Evolutionary conservation across 1,139 yeast species (phyloP), one percentile per base, ranked within the genome.

Genomic region (Saccharomyces hybrid): DNA sequence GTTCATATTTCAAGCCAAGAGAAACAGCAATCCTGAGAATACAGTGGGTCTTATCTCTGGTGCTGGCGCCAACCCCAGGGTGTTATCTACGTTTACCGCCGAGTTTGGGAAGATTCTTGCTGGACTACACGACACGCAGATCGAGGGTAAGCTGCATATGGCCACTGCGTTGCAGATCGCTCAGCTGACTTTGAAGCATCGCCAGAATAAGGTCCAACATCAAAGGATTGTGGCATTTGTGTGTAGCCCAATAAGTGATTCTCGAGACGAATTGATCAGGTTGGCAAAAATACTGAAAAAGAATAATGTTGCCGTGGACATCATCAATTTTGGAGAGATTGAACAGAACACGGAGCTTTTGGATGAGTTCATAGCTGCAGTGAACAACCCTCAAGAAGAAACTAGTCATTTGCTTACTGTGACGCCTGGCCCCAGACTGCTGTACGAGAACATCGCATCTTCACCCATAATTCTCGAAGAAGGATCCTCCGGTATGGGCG

Each of bases 221-320:
- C 98, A 91, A 73, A 79, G 99, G 62, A 88, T 95, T 59, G 80
- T 93, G 59, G 89, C 83, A 49, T 93, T 95, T 73, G 91, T 90
- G 46, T 97, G 96, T 29, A 82, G 91, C 55, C 98, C 98, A 38
- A 78, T 95, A 51, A 67, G 67, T 27, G 54, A 88, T 58, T 76
- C 80, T 23, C 81, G 81, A 67, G 90, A 86, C 26, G 66, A 64
- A 26, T 77, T 95, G 62, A 88, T 85, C 64, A 87, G 82, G 68
- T 77, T 95, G 69, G 98, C 96, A 48, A 90, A 89, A 74, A 86
- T 86, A 71, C 81, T 95, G 84, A 93, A 91, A 77, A 91, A 93
- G 77, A 93, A 93, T 71, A 88, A 84, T 67, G 82, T 95, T 54
- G 93, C 97, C 14, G 80, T 95, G 53, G 99, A 95, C 69, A 77